Percentiles rank a stretch among this genome's conserved stretches.
Evolutionary conservation across 306 rosid species (phyloP).

Genomic region (Hippophae tibetana): DNA sequence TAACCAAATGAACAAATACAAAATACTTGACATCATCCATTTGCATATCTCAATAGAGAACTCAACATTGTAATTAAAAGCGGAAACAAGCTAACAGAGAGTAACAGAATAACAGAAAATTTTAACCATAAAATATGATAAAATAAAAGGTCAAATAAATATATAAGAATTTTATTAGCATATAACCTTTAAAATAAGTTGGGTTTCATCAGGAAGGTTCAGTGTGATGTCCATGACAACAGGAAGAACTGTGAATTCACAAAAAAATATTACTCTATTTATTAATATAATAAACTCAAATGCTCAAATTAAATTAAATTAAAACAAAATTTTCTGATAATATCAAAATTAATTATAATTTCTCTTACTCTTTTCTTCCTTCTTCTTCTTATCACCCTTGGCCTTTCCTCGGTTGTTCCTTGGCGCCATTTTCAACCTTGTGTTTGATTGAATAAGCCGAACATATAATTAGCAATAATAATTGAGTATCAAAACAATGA

Average conservation of each 20-base stretch:
- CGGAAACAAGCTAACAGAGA: slow-evolving; percentile 8
- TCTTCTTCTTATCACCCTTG: slow-evolving; percentile 78
- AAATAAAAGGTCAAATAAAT: neutral
- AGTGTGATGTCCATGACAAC: slow-evolving; percentile 72
- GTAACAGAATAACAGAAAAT: neutral
- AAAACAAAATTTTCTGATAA: neutral
- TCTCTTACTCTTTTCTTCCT: slow-evolving; percentile 91
- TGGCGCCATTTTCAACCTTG: slow-evolving; percentile 63
- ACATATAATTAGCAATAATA: slow-evolving; percentile 14
- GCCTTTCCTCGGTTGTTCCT: slow-evolving; percentile 79
- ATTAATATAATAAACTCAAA: neutral
- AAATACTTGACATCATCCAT: neutral
- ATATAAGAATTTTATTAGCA: neutral
- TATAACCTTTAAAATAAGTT: slow-evolving; percentile 62
- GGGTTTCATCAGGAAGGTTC: slow-evolving; percentile 71
- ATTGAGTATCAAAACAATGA: neutral
- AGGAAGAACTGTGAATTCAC: slow-evolving; percentile 72
- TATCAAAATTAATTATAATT: slow-evolving; percentile 15
- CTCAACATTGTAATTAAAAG: slow-evolving; percentile 3
- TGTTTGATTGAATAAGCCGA: slow-evolving; percentile 7
- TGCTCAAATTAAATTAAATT: neutral
- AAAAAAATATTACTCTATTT: neutral
- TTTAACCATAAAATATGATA: neutral
- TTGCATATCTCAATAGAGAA: slow-evolving; percentile 3
- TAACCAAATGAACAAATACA: slow-evolving; percentile 10